Evolutionary conservation across 345 rosid genomes (phyloP).

Genomic region (Lepidium didymum): DNA sequence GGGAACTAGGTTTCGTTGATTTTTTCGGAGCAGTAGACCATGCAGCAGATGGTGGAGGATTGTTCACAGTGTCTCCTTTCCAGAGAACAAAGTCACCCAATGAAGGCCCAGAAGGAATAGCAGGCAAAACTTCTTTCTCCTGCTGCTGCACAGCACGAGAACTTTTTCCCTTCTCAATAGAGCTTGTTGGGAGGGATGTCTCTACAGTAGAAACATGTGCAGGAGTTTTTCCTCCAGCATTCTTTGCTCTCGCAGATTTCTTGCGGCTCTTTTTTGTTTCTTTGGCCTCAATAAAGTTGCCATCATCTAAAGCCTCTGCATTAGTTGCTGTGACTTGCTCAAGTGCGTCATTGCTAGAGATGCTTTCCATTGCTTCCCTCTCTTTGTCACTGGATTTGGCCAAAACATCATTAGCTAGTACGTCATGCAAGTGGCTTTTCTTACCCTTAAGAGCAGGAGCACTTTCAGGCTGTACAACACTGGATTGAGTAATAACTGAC

Average conservation of each 20-base stretch:
- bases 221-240: conserved; percentile 41
- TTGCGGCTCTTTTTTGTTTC: conserved; percentile 82
- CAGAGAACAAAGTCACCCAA: conserved; percentile 94
- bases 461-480: conserved; percentile 37
- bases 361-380: conserved; percentile 31
- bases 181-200: conserved; percentile 42
- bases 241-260: conserved; percentile 84
- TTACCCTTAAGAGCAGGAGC: conserved; percentile 39
- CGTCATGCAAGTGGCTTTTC: conserved; percentile 69
- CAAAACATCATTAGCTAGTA: conserved; percentile 57
- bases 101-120: conserved; percentile 88
- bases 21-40: conserved; percentile 80
- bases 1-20: conserved; percentile 54
- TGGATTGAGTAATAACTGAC: conserved; percentile 27
- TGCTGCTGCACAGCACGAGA: conserved; percentile 51
- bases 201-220: conserved; percentile 39
- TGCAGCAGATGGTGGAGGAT: conserved; percentile 61
- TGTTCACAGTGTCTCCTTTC: conserved; percentile 62
- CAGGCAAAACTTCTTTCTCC: conserved; percentile 64
- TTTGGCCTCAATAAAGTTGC: conserved; percentile 80
- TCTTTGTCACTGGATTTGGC: conserved; percentile 47
- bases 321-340: conserved; percentile 23
- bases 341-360: conserved; percentile 22
- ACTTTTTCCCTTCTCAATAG: conserved; percentile 68
- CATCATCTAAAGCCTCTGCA: conserved; percentile 47